phyloP scores from a whole-genome alignment of 306 rosid species.

The Geum urbanum region DNA sequence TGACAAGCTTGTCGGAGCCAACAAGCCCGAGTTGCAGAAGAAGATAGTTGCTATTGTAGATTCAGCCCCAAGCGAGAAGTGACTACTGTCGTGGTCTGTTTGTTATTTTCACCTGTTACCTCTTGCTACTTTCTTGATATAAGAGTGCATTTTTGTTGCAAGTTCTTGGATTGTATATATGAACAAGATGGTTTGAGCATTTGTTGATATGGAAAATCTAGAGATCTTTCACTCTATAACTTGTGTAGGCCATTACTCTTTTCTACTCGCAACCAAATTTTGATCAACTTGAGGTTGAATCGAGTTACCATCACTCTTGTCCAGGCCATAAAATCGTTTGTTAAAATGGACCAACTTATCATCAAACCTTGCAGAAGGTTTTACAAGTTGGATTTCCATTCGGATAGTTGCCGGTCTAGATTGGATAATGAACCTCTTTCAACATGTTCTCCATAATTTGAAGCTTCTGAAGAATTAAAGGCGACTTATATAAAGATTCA shows the following conservation, averaged over 20 bases:
- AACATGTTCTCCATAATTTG: background rate
- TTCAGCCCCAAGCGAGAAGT: slow-evolving; percentile 28
- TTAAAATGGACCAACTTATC: background rate
- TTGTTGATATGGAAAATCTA: slow-evolving; percentile 2
- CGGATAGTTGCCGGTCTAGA: background rate
- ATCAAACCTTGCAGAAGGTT: too few species aligned
- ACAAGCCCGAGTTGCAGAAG: slow-evolving; percentile 83
- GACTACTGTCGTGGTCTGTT: slow-evolving; percentile 20
- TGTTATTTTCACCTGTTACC: slow-evolving; percentile 1
- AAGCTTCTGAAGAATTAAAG: background rate
- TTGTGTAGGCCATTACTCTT: background rate
- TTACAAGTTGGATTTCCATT: background rate
- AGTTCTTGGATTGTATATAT: slow-evolving; percentile 20
- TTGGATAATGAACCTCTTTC: background rate
- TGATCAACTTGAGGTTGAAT: background rate
- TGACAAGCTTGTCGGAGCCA: slow-evolving; percentile 97
- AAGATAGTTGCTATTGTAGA: slow-evolving; percentile 57
- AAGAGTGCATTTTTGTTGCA: slow-evolving; percentile 19
- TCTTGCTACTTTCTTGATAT: slow-evolving; percentile 17
- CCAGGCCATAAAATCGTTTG: background rate
- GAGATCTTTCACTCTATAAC: background rate
- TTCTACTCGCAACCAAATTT: background rate
- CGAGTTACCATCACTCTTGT: background rate
- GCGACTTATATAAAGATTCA: background rate
- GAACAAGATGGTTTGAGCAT: background rate